Conservation (phyloP, 495 filamentous ascomycete genomes). For the Xylaria telfairii region DNA sequence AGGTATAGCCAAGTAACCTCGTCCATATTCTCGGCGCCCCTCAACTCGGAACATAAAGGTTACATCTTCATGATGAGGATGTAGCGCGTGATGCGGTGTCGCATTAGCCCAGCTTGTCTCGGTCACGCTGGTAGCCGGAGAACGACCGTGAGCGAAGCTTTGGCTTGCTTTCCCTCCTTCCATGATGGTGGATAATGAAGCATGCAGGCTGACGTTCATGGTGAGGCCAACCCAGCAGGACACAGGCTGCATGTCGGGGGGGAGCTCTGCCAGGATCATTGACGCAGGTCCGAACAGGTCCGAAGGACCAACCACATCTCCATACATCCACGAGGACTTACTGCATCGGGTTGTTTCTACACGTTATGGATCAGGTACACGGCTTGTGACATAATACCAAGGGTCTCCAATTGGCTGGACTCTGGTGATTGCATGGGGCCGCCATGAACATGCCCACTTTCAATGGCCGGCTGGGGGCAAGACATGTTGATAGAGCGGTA, state of each 20-base stretch:
- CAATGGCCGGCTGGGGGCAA: constrained; percentile 8
- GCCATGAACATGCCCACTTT: constrained; percentile 16
- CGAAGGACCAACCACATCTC: not conserved
- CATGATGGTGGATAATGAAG: not conserved
- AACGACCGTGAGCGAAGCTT: constrained; percentile 7
- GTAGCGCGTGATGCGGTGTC: not conserved
- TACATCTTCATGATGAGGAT: not conserved
- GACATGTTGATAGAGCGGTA: not conserved
- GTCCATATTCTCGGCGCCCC: not conserved
- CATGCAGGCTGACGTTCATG: constrained; percentile 21
- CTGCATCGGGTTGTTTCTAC: not conserved
- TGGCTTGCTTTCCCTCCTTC: not conserved
- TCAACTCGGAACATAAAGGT: constrained; percentile 6
- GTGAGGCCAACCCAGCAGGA: not conserved
- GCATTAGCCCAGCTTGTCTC: not conserved
- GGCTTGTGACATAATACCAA: constrained; percentile 3
- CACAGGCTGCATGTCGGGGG: constrained; percentile 6
- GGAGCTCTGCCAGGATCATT: not conserved
- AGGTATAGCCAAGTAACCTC: not conserved
- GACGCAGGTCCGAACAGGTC: constrained; percentile 14
- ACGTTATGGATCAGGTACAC: not conserved
- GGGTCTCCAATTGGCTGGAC: constrained; percentile 9
- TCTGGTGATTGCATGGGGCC: not conserved
- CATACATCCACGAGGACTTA: not conserved
- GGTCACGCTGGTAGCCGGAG: constrained; percentile 4